Evolutionary conservation across 257 asterid genomes (phyloP).

Genomic region (Scutellaria barbata): DNA sequence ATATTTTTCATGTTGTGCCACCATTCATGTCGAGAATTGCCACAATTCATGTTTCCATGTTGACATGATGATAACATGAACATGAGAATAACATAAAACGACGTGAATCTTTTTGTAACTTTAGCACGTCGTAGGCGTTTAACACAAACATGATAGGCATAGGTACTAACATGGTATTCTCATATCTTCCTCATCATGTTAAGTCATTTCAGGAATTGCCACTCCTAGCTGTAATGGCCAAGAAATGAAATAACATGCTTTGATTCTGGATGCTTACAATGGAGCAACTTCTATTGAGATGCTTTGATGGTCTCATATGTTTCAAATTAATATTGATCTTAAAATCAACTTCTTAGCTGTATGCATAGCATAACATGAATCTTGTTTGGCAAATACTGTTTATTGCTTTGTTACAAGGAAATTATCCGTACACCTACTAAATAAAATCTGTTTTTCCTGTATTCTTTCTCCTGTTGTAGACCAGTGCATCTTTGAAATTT

Average conservation of each 20-base stretch:
- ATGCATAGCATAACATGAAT: neutral
- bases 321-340: neutral
- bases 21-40: no score
- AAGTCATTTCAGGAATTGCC: no score
- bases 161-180: no score
- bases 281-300: neutral
- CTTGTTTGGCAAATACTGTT: conserved; percentile 12
- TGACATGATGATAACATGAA: no score
- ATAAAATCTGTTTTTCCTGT: neutral
- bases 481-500: conserved; percentile 93
- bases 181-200: no score
- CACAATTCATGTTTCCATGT: no score
- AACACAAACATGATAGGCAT: no score
- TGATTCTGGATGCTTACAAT: conserved; percentile 2
- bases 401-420: neutral
- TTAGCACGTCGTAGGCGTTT: no score
- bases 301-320: conserved; percentile 16
- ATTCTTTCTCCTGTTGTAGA: conserved; percentile 55
- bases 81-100: no score
- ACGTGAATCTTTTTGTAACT: no score
- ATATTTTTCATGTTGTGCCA: no score
- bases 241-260: conserved; percentile 1
- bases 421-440: conserved; percentile 3
- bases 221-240: neutral
- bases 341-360: conserved; percentile 18